Conservation (phyloP, 2,329 filamentous ascomycete genomes). For the Phoma sp. region DNA sequence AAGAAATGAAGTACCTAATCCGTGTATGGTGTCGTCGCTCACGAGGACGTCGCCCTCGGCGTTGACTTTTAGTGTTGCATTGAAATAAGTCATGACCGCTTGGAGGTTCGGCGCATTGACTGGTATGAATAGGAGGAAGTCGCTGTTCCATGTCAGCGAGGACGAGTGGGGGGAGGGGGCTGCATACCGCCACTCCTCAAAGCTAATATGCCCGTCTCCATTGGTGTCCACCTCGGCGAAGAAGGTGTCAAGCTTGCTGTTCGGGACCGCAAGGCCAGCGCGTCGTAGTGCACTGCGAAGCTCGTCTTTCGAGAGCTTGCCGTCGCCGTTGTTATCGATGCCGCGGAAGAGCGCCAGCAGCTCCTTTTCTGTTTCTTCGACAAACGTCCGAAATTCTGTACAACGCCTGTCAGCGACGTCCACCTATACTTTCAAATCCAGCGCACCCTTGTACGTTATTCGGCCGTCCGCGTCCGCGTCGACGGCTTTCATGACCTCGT, state of each 20-base stretch:
- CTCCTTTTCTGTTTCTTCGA: constrained; percentile 85
- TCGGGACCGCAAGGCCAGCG: constrained; percentile 80
- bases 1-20: constrained; percentile 89
- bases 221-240: constrained; percentile 91
- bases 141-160: constrained; percentile 54
- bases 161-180: background rate
- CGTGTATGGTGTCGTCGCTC: constrained; percentile 87
- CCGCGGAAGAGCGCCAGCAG: constrained; percentile 81
- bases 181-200: constrained; percentile 95
- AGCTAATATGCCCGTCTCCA: constrained; percentile 84
- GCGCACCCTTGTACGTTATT: constrained; percentile 85
- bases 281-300: constrained; percentile 78
- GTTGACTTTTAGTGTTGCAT: constrained; percentile 86
- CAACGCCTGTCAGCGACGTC: constrained; percentile 24
- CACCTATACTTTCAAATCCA: background rate
- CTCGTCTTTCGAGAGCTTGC: constrained; percentile 86
- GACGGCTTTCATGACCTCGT: constrained; percentile 79
- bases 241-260: constrained; percentile 80
- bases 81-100: constrained; percentile 89
- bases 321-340: constrained; percentile 87
- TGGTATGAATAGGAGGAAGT: constrained; percentile 91
- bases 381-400: constrained; percentile 86
- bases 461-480: constrained; percentile 87
- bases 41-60: constrained; percentile 93
- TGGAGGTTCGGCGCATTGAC: constrained; percentile 74